phyloP scores from a whole-genome alignment of 805 yeast genomes.

The Nakazawaea ernobii region DNA sequence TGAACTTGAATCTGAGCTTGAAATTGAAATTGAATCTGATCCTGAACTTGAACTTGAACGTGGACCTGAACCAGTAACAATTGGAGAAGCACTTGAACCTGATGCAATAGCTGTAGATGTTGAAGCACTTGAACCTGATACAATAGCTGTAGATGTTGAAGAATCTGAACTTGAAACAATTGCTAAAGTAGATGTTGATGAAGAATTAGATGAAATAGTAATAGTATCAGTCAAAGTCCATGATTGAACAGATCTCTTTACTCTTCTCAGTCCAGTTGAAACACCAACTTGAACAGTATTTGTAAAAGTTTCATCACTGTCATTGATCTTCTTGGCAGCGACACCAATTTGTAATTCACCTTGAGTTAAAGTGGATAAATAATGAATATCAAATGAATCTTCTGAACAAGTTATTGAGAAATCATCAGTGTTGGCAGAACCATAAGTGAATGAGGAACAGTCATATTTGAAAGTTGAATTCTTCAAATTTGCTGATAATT shows the following conservation, averaged over 20 bases:
- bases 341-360: conserved; percentile 7
- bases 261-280: conserved; percentile 10
- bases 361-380: not conserved
- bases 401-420: conserved; percentile 8
- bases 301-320: not conserved
- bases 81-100: not conserved
- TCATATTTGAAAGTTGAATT: conserved; percentile 3
- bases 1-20: too few species aligned
- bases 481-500: not conserved
- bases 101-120: conserved; percentile 14
- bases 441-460: conserved; percentile 8
- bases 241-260: conserved; percentile 6
- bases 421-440: not conserved
- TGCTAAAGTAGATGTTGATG: conserved; percentile 5
- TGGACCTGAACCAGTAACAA: not conserved
- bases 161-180: not conserved
- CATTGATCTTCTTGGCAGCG: conserved; percentile 2
- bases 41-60: too few species aligned
- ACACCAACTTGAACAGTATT: conserved; percentile 5
- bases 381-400: conserved; percentile 7
- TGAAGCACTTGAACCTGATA: not conserved
- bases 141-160: conserved; percentile 9
- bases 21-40: too few species aligned
- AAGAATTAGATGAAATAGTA: conserved; percentile 10
- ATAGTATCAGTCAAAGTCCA: conserved; percentile 7